These are phyloP conservation scores for Petunia hybrid DNA, from an alignment of 305 asterid species.

Conservation along the genomic window DNA sequence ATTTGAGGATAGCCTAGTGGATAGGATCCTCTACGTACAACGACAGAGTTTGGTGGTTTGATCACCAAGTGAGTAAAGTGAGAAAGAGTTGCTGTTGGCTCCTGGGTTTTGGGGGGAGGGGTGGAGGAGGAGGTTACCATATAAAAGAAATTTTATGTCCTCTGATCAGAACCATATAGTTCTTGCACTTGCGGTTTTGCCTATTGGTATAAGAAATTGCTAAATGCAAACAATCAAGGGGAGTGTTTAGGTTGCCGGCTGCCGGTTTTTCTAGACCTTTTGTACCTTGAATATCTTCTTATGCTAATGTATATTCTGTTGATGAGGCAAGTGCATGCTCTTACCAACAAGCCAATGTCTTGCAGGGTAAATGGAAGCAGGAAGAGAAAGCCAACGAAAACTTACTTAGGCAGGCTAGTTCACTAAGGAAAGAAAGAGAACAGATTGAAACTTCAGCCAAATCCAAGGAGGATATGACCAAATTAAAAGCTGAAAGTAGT, in stretches of 20 bases:
- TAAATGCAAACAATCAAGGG: slow-evolving; percentile 20
- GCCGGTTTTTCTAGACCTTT: slow-evolving; percentile 10
- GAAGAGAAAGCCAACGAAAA: slow-evolving; percentile 65
- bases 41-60: background rate
- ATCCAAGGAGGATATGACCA: slow-evolving; percentile 72
- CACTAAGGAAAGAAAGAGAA: slow-evolving; percentile 64
- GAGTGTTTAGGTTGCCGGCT: background rate
- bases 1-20: slow-evolving; percentile 18
- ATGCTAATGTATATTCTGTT: slow-evolving; percentile 6
- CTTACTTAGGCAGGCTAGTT: slow-evolving; percentile 55
- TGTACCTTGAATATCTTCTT: slow-evolving; percentile 4
- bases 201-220: background rate
- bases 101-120: background rate
- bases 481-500: slow-evolving; percentile 73
- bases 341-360: slow-evolving; percentile 36
- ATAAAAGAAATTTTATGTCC: slow-evolving; percentile 7
- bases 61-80: background rate
- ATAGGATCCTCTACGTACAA: slow-evolving; percentile 23
- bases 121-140: background rate
- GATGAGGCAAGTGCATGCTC: slow-evolving; percentile 31
- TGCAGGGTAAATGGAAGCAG: slow-evolving; percentile 70
- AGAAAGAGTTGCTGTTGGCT: background rate
- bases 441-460: slow-evolving; percentile 66
- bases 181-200: background rate
- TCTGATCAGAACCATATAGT: background rate